A percentile compares a stretch with the other conserved stretches of the same genome.
Evolutionary conservation across 208 protist species (phyloP).

Genomic region (Crithidia acanthocephali): DNA sequence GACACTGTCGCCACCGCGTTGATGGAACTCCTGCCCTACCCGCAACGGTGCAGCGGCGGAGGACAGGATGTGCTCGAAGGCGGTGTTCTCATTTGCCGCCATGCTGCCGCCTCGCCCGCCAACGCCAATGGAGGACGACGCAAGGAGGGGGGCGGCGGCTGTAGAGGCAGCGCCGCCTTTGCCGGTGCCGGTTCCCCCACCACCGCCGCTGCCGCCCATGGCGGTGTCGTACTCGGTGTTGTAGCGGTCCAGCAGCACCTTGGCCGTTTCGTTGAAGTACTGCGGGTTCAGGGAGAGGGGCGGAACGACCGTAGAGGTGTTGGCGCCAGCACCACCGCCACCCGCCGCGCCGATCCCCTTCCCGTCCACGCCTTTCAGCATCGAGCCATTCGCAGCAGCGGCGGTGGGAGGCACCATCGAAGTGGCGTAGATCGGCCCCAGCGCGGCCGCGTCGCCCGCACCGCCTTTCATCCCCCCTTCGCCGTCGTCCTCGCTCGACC

Average conservation of each 20-base stretch:
- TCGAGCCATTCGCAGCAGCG: background rate
- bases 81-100: constrained; percentile 28
- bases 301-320: background rate
- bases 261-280: constrained; percentile 46
- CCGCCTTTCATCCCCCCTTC: constrained; percentile 15
- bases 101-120: background rate
- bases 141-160: background rate
- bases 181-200: background rate
- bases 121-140: background rate
- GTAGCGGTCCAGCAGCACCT: constrained; percentile 46
- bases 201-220: background rate
- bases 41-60: constrained; percentile 35
- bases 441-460: constrained; percentile 19
- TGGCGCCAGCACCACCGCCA: background rate
- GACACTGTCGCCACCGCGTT: constrained; percentile 29
- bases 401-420: constrained; percentile 18
- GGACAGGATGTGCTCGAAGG: constrained; percentile 60
- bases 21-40: constrained; percentile 40
- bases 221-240: constrained; percentile 7
- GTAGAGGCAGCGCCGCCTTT: background rate
- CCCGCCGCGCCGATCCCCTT: background rate
- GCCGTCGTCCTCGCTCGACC: constrained; percentile 33
- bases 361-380: background rate
- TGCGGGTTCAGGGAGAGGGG: constrained; percentile 10
- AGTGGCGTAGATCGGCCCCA: constrained; percentile 25